Base-by-base conservation (phyloP, 768 basidiomycete species). In the Paxillus involutus region DNA sequence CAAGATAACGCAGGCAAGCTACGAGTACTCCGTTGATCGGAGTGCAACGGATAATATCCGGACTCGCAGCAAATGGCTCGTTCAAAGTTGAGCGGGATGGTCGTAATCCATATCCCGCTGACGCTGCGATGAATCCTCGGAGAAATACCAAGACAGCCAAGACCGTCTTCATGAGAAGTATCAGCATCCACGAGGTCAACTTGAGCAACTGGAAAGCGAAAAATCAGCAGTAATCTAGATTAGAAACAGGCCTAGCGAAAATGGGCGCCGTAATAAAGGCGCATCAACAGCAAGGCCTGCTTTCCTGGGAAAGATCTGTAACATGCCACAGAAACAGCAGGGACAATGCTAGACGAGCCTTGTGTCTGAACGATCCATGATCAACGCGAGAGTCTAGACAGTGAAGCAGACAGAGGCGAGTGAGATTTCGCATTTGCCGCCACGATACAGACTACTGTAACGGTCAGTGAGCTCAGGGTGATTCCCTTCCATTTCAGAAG, bases 401-500 rank as follows among this genome's bases (percentile, higher is more conserved):
- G 63, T 60, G 60, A 65, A 55, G 55, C 47, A 19, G 35, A 56
- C 45, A 51, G 40, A 44, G 53, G 46, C 36, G 17, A 51, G 16
- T 45, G 66, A 65, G 65, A 47, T 55, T 65, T 60, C 60, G 3
- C 32, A 47, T 53, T 45, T 30, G 12, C 51, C 45, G 40, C 44
- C 55, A 52, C 48, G 53, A 63, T 55, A 60, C 46, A 26, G 45
- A 42, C 30, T 47, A 58, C 26, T 26, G 26, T 26, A 6, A 26
- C 47, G 17, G 52, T 47, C 57, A 59, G 56, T 51, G 64, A 57
- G 42, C 29, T 37, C 29, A 44, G 44, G 42, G 36, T 45, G 45
- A 16, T 69, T 68, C 65, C 41, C 59, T 69, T 69, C 68, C 69
- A 71, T 69, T 69, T 37, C 21, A 66, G 68, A 69, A 69, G 67